Conservation (phyloP, 768 basidiomycete genomes). For the Boletus rubescentipes region DNA sequence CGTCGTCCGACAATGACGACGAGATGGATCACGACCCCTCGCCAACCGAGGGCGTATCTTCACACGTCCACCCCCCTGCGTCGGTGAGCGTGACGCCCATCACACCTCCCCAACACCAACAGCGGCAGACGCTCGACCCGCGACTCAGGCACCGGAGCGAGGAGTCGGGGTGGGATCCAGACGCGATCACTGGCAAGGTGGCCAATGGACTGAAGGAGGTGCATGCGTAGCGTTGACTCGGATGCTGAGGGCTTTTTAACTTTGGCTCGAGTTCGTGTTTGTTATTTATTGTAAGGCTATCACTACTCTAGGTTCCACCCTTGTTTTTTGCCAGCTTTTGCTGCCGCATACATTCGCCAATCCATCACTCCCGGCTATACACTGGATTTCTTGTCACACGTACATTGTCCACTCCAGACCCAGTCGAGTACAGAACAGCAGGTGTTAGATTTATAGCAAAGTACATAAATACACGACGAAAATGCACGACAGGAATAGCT, state of each 20-base stretch:
- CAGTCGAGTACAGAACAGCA: not conserved
- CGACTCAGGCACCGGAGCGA: conserved; percentile 32
- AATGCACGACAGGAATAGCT: not conserved
- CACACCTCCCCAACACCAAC: conserved; percentile 28
- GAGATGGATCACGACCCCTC: conserved; percentile 29
- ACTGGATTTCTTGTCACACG: not conserved
- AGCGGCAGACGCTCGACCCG: conserved; percentile 25
- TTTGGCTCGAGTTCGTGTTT: too few relatives aligned
- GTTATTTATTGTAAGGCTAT: conserved; percentile 23
- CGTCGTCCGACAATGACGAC: conserved; percentile 29
- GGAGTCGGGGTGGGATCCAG: conserved; percentile 29
- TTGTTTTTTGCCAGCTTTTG: not conserved
- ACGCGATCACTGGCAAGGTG: conserved; percentile 16
- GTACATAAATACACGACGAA: conserved; percentile 1
- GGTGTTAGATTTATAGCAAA: not conserved
- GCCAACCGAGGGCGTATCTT: conserved; percentile 34
- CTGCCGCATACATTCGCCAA: not conserved
- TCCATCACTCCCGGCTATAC: not conserved
- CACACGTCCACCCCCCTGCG: conserved; percentile 23
- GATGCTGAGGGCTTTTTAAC: not conserved
- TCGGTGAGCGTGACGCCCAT: conserved; percentile 33
- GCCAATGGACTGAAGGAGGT: conserved; percentile 19
- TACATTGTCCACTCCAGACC: not conserved
- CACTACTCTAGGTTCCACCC: not conserved
- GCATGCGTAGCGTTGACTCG: conserved; percentile 9